Percentiles rank a stretch among this genome's conserved stretches.
phyloP scores from a whole-genome alignment of 306 rosid species.

The Malus fusca region DNA sequence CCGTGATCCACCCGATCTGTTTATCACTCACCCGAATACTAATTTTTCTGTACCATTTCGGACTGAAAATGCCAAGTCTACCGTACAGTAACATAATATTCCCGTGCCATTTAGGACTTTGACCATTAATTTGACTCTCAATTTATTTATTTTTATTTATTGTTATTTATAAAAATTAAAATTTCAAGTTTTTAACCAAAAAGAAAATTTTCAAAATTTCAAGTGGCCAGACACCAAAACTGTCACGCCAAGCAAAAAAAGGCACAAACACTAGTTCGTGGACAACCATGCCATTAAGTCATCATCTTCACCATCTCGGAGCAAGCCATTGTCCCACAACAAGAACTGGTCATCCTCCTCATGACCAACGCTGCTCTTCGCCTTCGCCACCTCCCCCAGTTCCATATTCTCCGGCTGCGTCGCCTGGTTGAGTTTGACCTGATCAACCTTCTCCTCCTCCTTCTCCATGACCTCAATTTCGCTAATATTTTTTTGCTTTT shows the following conservation, averaged over 20 bases:
- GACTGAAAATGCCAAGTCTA: no score
- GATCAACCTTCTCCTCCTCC: not conserved
- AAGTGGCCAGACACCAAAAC: no score
- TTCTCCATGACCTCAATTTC: not conserved
- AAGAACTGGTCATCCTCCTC: not conserved
- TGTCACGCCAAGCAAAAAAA: not conserved
- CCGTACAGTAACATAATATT: not conserved
- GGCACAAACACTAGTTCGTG: not conserved
- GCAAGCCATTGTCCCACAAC: not conserved
- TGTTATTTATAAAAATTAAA: no score
- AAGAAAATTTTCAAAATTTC: no score
- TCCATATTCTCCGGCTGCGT: not conserved
- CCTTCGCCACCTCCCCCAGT: not conserved
- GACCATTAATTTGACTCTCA: not conserved
- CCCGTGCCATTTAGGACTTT: not conserved
- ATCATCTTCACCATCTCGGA: not conserved
- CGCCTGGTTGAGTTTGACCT: not conserved
- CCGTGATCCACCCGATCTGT: rapidly evolving
- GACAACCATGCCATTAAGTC: not conserved
- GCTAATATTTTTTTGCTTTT: not conserved
- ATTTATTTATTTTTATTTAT: not conserved
- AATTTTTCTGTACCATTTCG: no score
- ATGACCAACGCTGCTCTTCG: not conserved
- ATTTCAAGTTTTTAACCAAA: no score
- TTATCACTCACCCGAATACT: no score